Conservation (phyloP, 192 early-diverging fungal species). For the Coemansia sp. region DNA sequence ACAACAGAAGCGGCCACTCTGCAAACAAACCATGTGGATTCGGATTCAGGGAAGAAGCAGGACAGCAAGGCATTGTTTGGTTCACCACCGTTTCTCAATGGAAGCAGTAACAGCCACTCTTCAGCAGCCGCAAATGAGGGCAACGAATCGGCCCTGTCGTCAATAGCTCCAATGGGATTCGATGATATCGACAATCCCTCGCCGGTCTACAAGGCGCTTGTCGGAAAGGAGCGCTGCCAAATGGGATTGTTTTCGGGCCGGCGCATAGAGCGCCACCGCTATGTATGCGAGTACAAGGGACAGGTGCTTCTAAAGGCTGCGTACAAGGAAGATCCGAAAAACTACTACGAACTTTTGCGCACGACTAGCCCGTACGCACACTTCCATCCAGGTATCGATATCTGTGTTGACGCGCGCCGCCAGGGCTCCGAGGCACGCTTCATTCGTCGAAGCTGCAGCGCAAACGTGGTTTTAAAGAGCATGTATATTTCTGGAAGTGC, state of each 20-base stretch:
- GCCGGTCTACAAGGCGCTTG: slow-evolving; percentile 17
- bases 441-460: slow-evolving; percentile 65
- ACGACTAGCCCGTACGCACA: slow-evolving; percentile 66
- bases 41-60: neutral
- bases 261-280: slow-evolving; percentile 36
- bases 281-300: slow-evolving; percentile 80
- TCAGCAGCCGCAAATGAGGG: neutral
- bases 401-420: slow-evolving; percentile 72
- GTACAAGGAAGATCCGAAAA: slow-evolving; percentile 67
- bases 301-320: slow-evolving; percentile 66
- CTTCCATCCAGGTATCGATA: slow-evolving; percentile 66
- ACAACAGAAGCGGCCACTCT: neutral
- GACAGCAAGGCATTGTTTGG: neutral
- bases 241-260: slow-evolving; percentile 39
- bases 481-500: slow-evolving; percentile 56
- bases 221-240: slow-evolving; percentile 30
- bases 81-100: slow-evolving; percentile 2
- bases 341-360: slow-evolving; percentile 67
- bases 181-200: slow-evolving; percentile 10
- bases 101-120: slow-evolving; percentile 7
- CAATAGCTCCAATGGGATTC: slow-evolving; percentile 18
- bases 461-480: slow-evolving; percentile 67
- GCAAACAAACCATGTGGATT: neutral
- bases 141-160: slow-evolving; percentile 3
- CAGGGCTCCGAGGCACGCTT: slow-evolving; percentile 72